Percentiles rank a stretch among this genome's conserved stretches.
Evolutionary conservation across 2,329 filamentous ascomycete species (phyloP).

Genomic region (Fusarium haematococcum): DNA sequence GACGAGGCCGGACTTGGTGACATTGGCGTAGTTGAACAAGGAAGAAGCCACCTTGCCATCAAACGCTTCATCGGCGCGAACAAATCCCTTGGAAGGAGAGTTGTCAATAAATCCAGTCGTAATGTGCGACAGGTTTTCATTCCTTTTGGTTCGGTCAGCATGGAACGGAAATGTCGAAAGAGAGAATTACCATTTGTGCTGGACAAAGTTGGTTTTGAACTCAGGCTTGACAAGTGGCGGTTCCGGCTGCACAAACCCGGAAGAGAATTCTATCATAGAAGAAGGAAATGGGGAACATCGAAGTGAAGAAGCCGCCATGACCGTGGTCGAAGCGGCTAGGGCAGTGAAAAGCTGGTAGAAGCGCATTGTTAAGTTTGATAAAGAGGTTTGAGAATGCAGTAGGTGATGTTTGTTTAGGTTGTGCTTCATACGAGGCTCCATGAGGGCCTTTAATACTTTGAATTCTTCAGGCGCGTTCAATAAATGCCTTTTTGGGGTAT

Average conservation of each 20-base stretch:
- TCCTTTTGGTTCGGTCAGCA: conserved; percentile 39
- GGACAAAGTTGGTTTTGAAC: conserved; percentile 50
- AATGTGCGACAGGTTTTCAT: conserved; percentile 54
- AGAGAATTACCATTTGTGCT: conserved; percentile 52
- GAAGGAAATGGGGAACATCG: conserved; percentile 42
- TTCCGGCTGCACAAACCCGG: conserved; percentile 47
- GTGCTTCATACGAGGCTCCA: not conserved
- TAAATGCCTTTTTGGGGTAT: conserved; percentile 4
- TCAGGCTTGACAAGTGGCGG: conserved; percentile 49
- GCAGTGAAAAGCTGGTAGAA: not conserved
- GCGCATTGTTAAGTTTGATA: not conserved
- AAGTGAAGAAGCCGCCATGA: not conserved
- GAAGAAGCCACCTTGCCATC: conserved; percentile 47
- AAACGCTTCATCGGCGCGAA: conserved; percentile 49
- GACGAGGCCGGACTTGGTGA: conserved; percentile 49
- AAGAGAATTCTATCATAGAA: conserved; percentile 46
- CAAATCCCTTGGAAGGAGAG: conserved; percentile 45
- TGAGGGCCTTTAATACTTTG: not conserved
- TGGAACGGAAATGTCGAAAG: not conserved
- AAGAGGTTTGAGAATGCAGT: not conserved
- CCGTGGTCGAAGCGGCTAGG: not conserved
- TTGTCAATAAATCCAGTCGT: conserved; percentile 51
- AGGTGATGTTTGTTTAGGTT: rapidly evolving
- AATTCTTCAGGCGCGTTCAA: not conserved
- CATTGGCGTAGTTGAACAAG: conserved; percentile 51